Evolutionary conservation across 2,329 filamentous ascomycete genomes (phyloP), one percentile per base, ranked within the genome.

Genomic region (Zymoseptoria brevis): DNA sequence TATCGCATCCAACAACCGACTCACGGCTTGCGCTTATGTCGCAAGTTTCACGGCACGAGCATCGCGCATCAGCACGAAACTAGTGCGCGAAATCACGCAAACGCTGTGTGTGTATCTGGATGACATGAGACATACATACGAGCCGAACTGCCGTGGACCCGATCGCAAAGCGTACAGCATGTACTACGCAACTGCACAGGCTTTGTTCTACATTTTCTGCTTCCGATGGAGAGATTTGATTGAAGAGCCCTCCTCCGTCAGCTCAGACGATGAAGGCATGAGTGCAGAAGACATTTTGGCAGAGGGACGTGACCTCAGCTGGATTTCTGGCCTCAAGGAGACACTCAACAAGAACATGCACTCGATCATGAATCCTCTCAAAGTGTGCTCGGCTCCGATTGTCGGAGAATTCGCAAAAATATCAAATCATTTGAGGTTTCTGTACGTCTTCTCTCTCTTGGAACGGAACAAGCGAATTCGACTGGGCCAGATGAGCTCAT

Each of bases 191-290:
- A 85, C 91, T 53, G 85, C 88, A n/a, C 92, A 96, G 74, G 91
- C 91, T 1, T 80, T 95, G 2, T 82, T 96, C 22, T 96, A 96
- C 77, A 93, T 96, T 60, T 96, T 96, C 75, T 99, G 94, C 78
- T 99, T 99, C 79, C 87, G 94, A 57, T 99, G 94, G 94, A 87
- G 90, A 62, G 93, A 97, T 69, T 80, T 99, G 53, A 87, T 90
- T 58, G 79, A 83, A 19, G 81, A 73, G 9, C 64, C 83, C 1
- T 82, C 81, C 3, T 78, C 54, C 8, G 62, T 65, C 3, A 64
- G 69, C 21, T 57, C 62, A 1, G 66, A 67, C 53, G 62, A 61
- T 16, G 60, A 83, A 1, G 80, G 85, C 16, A 75, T 79, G 52
- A 75, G 76, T 53, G 74, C 79, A n/a, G 76, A 81, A 50, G 80